A percentile compares a stretch with the other conserved stretches of the same genome.
phyloP scores from a whole-genome alignment of 1,139 yeast species.

The Sugiyamaella novakii region DNA sequence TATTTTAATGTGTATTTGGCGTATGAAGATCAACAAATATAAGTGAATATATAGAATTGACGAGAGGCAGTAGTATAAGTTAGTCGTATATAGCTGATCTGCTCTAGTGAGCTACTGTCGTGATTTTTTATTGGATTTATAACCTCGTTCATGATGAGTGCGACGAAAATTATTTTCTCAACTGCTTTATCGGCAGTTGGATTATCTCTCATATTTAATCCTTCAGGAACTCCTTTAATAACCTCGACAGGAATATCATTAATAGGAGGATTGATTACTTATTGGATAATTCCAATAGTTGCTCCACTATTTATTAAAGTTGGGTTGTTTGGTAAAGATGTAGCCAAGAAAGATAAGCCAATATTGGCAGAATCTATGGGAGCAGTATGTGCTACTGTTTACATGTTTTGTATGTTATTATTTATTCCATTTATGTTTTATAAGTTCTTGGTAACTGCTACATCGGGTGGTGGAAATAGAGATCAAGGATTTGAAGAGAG shows the following conservation, averaged over 20 bases:
- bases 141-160: no score
- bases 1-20: no score
- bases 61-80: no score
- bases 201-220: constrained; percentile 17
- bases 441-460: constrained; percentile 67
- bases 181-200: constrained; percentile 12
- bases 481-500: constrained; percentile 43
- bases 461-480: constrained; percentile 59
- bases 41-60: no score
- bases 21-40: no score
- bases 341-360: constrained; percentile 71
- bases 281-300: constrained; percentile 65
- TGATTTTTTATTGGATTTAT: no score
- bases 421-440: constrained; percentile 89
- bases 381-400: constrained; percentile 78
- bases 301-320: constrained; percentile 67
- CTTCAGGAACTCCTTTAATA: constrained; percentile 32
- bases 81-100: no score
- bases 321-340: constrained; percentile 82
- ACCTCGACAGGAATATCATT: constrained; percentile 59
- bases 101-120: no score
- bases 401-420: constrained; percentile 75
- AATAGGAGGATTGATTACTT: constrained; percentile 63
- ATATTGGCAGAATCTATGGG: constrained; percentile 91
- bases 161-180: not conserved